Evolutionary conservation across 192 early-diverging fungal genomes (phyloP), one percentile per base, ranked within the genome.

Genomic region (Coemansia sp.): DNA sequence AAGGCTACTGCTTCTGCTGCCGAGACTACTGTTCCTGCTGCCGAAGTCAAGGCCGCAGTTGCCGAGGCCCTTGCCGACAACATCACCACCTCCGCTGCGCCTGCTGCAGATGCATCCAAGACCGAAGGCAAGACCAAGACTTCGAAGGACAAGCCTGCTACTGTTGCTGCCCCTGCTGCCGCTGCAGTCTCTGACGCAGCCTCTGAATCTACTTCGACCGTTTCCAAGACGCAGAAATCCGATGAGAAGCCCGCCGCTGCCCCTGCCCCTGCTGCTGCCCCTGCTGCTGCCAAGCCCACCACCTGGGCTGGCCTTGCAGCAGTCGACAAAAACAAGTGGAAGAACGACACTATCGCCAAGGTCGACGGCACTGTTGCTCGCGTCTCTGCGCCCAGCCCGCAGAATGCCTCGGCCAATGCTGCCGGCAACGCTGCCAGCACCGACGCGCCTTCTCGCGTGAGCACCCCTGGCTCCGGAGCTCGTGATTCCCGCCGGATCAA

Each of bases 241-340:
- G 61, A 56, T 34, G 18, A 67, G 47, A 59, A 61, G 36, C 32
- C 65, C 24, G 53, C 61, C 2, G 39, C 39, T 42, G 39, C 39
- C 5, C 11, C 39, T 42, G 13, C 39, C 14, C 13, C 39, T 42
- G 39, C 14, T 3, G 5, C 39, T 42, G 13, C 39, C 14, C 13
- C 39, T 9, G 59, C 68, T 56, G 59, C 73, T 1, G 52, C 81
- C 39, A 85, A 88, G 71, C 88, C 86, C 53, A 87, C 85, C 52
- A 85, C 90, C 30, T 94, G 93, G 93, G 91, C 93, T 9, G 83
- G 75, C 61, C 72, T 92, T 16, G 89, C 87, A 2, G 87, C 89
- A 48, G 81, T 65, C 28, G 75, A 86, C 68, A 61, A 62, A 29
- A 69, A 59, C 30, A 82, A 81, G 61, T 89, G 88, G 88, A 78